Conservation (phyloP, 805 yeast species). For the Metschnikowia drakensbergensis region DNA sequence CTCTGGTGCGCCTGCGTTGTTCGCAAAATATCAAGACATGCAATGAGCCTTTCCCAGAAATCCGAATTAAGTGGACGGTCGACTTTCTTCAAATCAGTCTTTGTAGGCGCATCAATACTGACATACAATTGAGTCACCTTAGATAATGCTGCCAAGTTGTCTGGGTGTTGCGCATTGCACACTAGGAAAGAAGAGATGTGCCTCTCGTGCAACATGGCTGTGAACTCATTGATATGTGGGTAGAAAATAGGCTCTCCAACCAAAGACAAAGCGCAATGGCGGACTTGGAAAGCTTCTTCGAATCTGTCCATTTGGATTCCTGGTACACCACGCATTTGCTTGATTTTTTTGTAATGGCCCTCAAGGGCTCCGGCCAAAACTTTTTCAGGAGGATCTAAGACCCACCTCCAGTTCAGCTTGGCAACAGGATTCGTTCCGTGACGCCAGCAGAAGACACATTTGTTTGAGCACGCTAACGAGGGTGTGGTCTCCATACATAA, state of each 20-base stretch:
- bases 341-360: conserved; percentile 88
- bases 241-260: conserved; percentile 96
- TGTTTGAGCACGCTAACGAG: conserved; percentile 86
- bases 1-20: conserved; percentile 77
- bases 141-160: conserved; percentile 60
- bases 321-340: conserved; percentile 93
- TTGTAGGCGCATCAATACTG: conserved; percentile 91
- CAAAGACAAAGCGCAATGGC: conserved; percentile 86
- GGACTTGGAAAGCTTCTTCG: conserved; percentile 83
- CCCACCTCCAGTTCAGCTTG: conserved; percentile 91
- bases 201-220: conserved; percentile 72
- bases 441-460: conserved; percentile 96
- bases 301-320: conserved; percentile 88
- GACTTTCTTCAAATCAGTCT: conserved; percentile 70
- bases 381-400: conserved; percentile 82
- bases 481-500: conserved; percentile 96
- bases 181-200: conserved; percentile 84
- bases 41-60: conserved; percentile 84
- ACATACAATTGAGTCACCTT: conserved; percentile 90
- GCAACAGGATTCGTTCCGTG: conserved; percentile 98
- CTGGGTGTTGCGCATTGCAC: conserved; percentile 96
- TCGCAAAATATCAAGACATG: conserved; percentile 74
- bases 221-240: conserved; percentile 84
- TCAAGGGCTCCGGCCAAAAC: conserved; percentile 80
- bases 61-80: conserved; percentile 88